Percentiles rank a stretch among this genome's conserved stretches.
Evolutionary conservation across 495 filamentous ascomycete species (phyloP).

Genomic region (Aspergillus carlsbadensis): DNA sequence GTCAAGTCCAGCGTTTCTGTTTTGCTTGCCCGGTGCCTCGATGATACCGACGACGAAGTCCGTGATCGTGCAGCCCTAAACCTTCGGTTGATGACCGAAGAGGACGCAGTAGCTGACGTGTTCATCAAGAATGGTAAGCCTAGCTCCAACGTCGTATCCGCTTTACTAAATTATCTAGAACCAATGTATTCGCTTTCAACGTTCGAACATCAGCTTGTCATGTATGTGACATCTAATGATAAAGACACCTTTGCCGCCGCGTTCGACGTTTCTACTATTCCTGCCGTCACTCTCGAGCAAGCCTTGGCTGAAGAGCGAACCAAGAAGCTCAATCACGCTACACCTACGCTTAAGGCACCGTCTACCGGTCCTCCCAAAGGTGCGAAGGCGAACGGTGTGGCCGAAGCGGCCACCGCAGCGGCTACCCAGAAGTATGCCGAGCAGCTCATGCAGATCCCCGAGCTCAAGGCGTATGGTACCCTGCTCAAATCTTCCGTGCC

Average conservation of each 20-base stretch:
- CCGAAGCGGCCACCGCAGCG: conserved; percentile 74
- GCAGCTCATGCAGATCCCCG: conserved; percentile 83
- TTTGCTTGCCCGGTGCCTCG: conserved; percentile 87
- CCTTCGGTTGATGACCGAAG: conserved; percentile 79
- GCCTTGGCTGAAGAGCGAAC: conserved; percentile 95
- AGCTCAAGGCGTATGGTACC: conserved; percentile 82
- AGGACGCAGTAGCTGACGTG: conserved; percentile 76
- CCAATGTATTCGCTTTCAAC: conserved; percentile 89
- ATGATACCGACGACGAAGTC: conserved; percentile 98
- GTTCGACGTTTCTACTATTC: conserved; percentile 87
- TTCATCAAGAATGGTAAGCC: conserved; percentile 89
- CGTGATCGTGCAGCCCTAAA: conserved; percentile 94
- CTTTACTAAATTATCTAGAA: conserved; percentile 30
- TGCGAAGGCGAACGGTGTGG: conserved; percentile 56
- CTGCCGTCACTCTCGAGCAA: conserved; percentile 94
- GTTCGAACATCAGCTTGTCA: conserved; percentile 95
- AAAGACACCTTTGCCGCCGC: conserved; percentile 79
- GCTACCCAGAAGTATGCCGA: conserved; percentile 83
- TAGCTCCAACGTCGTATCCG: background rate
- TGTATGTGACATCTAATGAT: conserved; percentile 92
- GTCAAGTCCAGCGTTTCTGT: conserved; percentile 94
- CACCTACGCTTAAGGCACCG: conserved; percentile 92
- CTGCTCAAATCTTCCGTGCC: conserved; percentile 85
- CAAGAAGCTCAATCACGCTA: conserved; percentile 89
- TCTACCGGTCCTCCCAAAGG: conserved; percentile 78